Evolutionary conservation across 2,329 filamentous ascomycete species (phyloP).

Genomic region (Cercospora sojina): DNA sequence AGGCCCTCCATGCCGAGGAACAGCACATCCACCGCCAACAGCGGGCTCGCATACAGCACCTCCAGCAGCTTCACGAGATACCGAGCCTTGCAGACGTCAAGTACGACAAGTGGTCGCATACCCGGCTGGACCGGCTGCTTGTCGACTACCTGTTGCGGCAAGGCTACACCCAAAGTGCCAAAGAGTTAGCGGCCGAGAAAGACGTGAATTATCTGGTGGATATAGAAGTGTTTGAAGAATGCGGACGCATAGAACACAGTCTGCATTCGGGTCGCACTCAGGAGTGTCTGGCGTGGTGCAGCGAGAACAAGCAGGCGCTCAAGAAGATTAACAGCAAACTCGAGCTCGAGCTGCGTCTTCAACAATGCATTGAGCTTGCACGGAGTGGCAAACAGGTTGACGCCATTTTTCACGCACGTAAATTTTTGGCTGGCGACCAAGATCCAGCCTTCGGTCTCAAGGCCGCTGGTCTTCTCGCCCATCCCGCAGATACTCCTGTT

Average conservation of each 20-base stretch:
- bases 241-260: conserved; percentile 73
- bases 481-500: conserved; percentile 59
- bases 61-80: conserved; percentile 77
- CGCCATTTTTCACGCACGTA: conserved; percentile 78
- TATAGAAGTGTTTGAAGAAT: conserved; percentile 80
- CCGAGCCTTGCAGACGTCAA: conserved; percentile 83
- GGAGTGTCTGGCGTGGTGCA: conserved; percentile 86
- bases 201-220: conserved; percentile 80
- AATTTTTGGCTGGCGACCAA: conserved; percentile 70
- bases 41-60: conserved; percentile 72
- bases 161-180: conserved; percentile 77
- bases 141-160: conserved; percentile 89
- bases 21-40: conserved; percentile 71
- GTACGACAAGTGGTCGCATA: conserved; percentile 87
- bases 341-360: conserved; percentile 88
- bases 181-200: conserved; percentile 70
- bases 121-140: conserved; percentile 76
- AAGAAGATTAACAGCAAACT: conserved; percentile 85
- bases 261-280: conserved; percentile 66
- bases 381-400: conserved; percentile 71
- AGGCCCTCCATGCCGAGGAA: conserved; percentile 75
- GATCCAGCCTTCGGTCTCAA: conserved; percentile 67
- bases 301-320: conserved; percentile 87
- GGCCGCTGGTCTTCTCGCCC: conserved; percentile 78
- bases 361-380: conserved; percentile 92